phyloP scores from a whole-genome alignment of 768 basidiomycete genomes.

The Serendipita sp. region DNA sequence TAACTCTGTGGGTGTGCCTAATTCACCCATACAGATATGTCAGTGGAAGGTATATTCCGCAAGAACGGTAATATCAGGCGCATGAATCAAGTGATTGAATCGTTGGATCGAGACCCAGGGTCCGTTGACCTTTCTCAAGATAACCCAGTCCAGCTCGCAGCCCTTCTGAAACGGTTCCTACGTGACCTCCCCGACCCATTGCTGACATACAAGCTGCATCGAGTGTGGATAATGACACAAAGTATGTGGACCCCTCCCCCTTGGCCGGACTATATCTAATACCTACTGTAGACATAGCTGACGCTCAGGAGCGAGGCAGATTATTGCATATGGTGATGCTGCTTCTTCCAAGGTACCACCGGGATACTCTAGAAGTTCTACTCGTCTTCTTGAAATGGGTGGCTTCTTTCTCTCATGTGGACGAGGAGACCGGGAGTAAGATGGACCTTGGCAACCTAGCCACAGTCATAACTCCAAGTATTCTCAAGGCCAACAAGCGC shows the following conservation, averaged over 20 bases:
- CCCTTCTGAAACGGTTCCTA: slow-evolving; percentile 91
- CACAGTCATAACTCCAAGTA: slow-evolving; percentile 96
- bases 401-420: slow-evolving; percentile 94
- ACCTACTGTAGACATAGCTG: slow-evolving; percentile 40
- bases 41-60: slow-evolving; percentile 94
- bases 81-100: slow-evolving; percentile 76
- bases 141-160: slow-evolving; percentile 93
- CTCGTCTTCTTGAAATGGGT: slow-evolving; percentile 99
- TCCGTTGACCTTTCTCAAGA: slow-evolving; percentile 86
- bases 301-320: slow-evolving; percentile 61
- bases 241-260: slow-evolving; percentile 32
- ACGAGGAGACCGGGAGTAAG: slow-evolving; percentile 92
- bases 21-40: slow-evolving; percentile 57
- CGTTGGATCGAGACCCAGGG: slow-evolving; percentile 84
- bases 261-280: background rate
- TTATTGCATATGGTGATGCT: slow-evolving; percentile 74
- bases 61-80: slow-evolving; percentile 96
- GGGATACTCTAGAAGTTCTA: slow-evolving; percentile 94
- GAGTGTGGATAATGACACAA: slow-evolving; percentile 73
- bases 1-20: slow-evolving; percentile 2
- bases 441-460: slow-evolving; percentile 96
- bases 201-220: slow-evolving; percentile 86
- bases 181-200: slow-evolving; percentile 92
- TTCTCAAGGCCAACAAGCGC: slow-evolving; percentile 67
- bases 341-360: slow-evolving; percentile 79